Conservation (phyloP, 2,329 filamentous ascomycete species). For the Didymella glomerata region DNA sequence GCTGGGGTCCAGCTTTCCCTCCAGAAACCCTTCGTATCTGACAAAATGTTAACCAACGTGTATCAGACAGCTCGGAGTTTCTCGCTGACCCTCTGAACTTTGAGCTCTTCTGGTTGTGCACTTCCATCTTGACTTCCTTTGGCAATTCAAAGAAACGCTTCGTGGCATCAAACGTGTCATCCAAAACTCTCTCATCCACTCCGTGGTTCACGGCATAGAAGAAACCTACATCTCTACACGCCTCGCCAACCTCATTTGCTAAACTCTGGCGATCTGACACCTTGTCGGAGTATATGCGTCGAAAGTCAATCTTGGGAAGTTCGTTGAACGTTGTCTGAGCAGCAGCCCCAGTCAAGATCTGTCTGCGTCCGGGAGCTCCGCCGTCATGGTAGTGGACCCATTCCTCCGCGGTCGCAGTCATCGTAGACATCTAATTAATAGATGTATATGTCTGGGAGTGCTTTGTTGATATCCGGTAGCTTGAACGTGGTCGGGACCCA, state of each 20-base stretch:
- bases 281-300: slow-evolving; percentile 39
- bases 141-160: slow-evolving; percentile 45
- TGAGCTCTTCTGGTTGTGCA: slow-evolving; percentile 47
- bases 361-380: slow-evolving; percentile 39
- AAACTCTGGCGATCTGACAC: slow-evolving; percentile 38
- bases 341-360: slow-evolving; percentile 35
- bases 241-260: slow-evolving; percentile 42
- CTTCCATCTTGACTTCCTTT: slow-evolving; percentile 48
- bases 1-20: slow-evolving; percentile 48
- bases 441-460: background rate
- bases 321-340: slow-evolving; percentile 38
- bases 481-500: background rate
- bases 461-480: background rate
- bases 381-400: slow-evolving; percentile 47
- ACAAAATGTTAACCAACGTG: background rate
- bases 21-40: slow-evolving; percentile 43
- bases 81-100: slow-evolving; percentile 45
- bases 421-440: slow-evolving; percentile 23
- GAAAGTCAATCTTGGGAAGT: slow-evolving; percentile 44
- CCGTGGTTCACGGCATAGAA: slow-evolving; percentile 47
- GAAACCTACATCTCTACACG: slow-evolving; percentile 47
- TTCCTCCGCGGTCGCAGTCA: slow-evolving; percentile 23
- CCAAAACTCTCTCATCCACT: slow-evolving; percentile 38
- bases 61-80: too few relatives aligned
- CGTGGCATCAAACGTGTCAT: slow-evolving; percentile 42